These are phyloP conservation scores for Agapanthus africanus DNA, from an alignment of 106 monocot genomes.

Conservation along the genomic window DNA sequence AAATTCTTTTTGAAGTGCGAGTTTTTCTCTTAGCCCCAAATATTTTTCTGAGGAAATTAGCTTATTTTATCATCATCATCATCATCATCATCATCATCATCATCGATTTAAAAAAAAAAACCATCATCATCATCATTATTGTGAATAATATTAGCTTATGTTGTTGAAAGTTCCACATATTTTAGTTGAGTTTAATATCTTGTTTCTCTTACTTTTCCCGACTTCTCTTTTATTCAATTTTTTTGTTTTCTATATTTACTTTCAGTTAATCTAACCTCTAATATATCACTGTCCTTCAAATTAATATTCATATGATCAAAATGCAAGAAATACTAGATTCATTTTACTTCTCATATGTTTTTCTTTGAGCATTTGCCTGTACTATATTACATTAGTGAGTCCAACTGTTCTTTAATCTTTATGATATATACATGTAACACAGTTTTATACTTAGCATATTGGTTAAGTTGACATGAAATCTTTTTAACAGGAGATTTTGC, in stretches of 20 bases:
- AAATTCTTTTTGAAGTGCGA: no score
- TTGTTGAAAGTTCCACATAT: no score
- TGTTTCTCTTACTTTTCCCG: no score
- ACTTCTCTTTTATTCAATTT: no score
- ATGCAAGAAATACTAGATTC: background rate
- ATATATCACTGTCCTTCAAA: background rate
- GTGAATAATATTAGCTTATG: no score
- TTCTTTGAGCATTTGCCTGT: background rate
- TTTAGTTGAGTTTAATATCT: no score
- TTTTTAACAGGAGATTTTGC: slow-evolving; percentile 64
- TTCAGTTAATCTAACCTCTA: background rate
- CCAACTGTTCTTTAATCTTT: background rate
- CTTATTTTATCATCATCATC: no score
- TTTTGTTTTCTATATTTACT: background rate
- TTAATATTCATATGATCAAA: background rate
- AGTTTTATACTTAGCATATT: background rate
- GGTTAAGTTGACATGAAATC: background rate
- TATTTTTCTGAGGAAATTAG: no score
- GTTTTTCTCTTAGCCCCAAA: no score
- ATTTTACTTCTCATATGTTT: background rate
- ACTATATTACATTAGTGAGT: background rate
- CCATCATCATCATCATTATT: no score
- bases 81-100: no score
- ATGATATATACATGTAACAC: background rate
- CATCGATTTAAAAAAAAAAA: no score